A percentile compares a stretch with the other conserved stretches of the same genome.
Evolutionary conservation across 495 filamentous ascomycete species (phyloP).

Genomic region (Acidomyces sp.): DNA sequence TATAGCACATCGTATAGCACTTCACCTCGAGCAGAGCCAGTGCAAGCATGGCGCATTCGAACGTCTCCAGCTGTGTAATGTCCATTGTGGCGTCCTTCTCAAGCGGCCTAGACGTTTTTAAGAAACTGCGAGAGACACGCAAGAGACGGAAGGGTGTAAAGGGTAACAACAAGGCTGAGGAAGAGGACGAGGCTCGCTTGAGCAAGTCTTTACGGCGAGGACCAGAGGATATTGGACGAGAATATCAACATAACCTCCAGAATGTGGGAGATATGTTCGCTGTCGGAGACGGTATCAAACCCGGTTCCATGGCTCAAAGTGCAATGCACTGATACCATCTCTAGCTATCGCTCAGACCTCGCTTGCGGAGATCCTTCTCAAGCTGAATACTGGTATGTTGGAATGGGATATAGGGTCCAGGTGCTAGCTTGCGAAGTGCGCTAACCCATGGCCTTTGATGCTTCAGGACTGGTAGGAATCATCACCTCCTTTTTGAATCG

Average conservation of each 20-base stretch:
- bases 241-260: conserved; percentile 22
- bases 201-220: conserved; percentile 23
- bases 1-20: background rate
- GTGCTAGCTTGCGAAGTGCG: too few relatives aligned
- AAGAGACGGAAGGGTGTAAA: conserved; percentile 13
- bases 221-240: conserved; percentile 23
- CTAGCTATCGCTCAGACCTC: conserved; percentile 26
- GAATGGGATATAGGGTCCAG: too few relatives aligned
- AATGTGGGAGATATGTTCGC: conserved; percentile 23
- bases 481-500: conserved; percentile 28
- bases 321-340: background rate
- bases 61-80: conserved; percentile 17
- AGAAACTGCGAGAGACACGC: conserved; percentile 14
- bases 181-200: conserved; percentile 22
- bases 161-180: background rate
- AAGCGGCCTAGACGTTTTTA: conserved; percentile 20
- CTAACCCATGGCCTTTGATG: too few relatives aligned
- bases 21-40: background rate
- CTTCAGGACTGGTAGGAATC: conserved; percentile 33
- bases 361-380: conserved; percentile 29
- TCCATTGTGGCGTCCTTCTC: conserved; percentile 19
- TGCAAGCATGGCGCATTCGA: conserved; percentile 6
- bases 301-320: background rate
- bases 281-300: conserved; percentile 25
- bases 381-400: conserved; percentile 31